Evolutionary conservation across 306 rosid species (phyloP).

Genomic region (Citrullus amarus): DNA sequence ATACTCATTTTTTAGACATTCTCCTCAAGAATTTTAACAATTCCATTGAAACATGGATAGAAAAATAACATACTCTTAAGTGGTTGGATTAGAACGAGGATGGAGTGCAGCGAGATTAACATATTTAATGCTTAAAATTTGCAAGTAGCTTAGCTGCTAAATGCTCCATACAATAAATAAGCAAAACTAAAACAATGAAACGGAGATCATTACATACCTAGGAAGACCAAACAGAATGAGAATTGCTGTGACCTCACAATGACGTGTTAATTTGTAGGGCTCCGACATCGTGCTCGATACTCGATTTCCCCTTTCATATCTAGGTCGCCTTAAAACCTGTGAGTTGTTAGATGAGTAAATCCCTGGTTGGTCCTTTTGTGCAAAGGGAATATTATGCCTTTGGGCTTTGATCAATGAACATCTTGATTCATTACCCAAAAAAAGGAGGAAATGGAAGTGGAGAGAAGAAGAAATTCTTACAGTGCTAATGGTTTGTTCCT

Average conservation of each 20-base stretch:
- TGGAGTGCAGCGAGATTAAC: background rate
- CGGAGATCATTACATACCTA: conserved; percentile 37
- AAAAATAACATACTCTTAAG: background rate
- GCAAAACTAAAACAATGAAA: background rate
- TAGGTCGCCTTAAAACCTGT: conserved; percentile 40
- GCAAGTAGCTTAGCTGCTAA: background rate
- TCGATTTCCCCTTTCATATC: conserved; percentile 35
- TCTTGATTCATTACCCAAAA: background rate
- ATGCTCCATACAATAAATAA: conserved; percentile 6
- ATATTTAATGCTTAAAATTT: background rate
- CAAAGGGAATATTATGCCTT: background rate
- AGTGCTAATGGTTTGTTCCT: conserved; percentile 53
- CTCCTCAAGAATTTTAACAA: background rate
- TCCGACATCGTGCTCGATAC: conserved; percentile 28
- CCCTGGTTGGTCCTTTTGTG: conserved; percentile 8
- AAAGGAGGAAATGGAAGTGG: background rate
- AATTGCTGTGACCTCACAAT: conserved; percentile 94
- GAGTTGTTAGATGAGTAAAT: conserved; percentile 3
- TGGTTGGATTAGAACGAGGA: background rate
- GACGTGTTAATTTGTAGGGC: conserved; percentile 53
- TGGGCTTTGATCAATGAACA: background rate
- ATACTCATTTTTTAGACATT: background rate
- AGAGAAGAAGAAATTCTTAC: conserved; percentile 21
- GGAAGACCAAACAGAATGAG: conserved; percentile 89
- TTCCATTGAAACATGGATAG: background rate